Evolutionary conservation across 2,329 filamentous ascomycete genomes (phyloP), one percentile per base, ranked within the genome.

Genomic region (Drechslera avenae): DNA sequence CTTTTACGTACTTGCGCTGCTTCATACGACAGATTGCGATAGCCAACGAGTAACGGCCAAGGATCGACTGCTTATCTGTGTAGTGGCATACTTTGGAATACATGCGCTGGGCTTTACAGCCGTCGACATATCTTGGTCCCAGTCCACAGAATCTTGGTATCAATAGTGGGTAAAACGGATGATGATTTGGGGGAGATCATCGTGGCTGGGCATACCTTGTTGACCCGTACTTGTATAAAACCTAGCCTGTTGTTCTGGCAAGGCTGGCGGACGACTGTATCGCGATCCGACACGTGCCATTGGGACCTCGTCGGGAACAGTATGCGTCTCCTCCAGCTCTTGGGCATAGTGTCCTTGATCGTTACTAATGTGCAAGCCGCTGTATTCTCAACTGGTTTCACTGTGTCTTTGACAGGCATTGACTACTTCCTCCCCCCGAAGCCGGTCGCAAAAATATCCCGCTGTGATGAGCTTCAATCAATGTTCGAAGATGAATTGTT

Each of bases 361-460:
- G 37, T 43, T 3, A 39, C 44, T 7, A 48, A 37, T 33, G 50
- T 56, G 14, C 49, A 52, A n/a, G 64, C 63, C 41, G 59, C 56
- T 7, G 57, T 66, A 0, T 63, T 64, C 10, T 62, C 69, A 9
- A 76, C 74, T 3, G 75, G 75, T 5, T 73, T 73, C 49, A 78
- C 75, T 0, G 71, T 77, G 0, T 64, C 67, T 4, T 59, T 78
- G 2, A 68, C 73, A 34, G 73, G 71, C 30, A 57, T 75, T 9
- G 57, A 70, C 3, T 77, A 76, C 58, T 78, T 75, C 52, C 57
- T 77, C 4, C 74, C 75, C 5, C 68, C 73, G 3, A 68, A 67
- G 13, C 59, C 71, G 3, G 63, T 75, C 1, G 67, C 67, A 14
- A 72, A 58, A 2, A 63, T 78, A 14, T 45, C 58, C n/a, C 51